These are phyloP conservation scores for Bruguiera sexangula DNA, from an alignment of 345 rosid genomes.

Conservation along the genomic window DNA sequence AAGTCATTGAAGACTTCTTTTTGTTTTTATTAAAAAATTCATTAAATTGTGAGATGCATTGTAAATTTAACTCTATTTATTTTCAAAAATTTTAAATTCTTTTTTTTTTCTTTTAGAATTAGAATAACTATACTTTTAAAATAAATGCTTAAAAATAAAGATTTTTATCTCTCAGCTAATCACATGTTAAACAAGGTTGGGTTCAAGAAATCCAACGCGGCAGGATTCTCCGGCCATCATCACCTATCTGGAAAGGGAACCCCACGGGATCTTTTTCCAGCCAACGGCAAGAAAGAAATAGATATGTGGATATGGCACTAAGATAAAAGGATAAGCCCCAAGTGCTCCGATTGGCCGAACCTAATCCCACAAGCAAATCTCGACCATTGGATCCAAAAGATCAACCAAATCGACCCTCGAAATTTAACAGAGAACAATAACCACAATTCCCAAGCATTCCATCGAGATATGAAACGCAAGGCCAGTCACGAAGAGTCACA, in stretches of 20 bases:
- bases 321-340: conserved; percentile 48
- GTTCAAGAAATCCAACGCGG: background rate
- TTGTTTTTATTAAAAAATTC: no score
- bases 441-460: conserved; percentile 32
- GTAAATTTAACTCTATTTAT: no score
- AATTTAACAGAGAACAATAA: conserved; percentile 14
- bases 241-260: conserved; percentile 5
- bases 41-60: no score
- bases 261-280: conserved; percentile 46
- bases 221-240: background rate
- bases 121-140: no score
- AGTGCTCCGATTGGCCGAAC: conserved; percentile 31
- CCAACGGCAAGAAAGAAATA: conserved; percentile 47
- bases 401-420: conserved; percentile 20
- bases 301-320: conserved; percentile 49
- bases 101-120: no score
- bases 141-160: no score
- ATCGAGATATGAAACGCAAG: conserved; percentile 21
- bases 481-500: conserved; percentile 1
- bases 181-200: conserved; percentile 3
- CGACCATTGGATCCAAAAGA: conserved; percentile 28
- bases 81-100: no score
- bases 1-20: no score
- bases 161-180: background rate
- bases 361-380: conserved; percentile 21